These are phyloP conservation scores for Dissophora ornata DNA, from an alignment of 192 early-diverging fungal species.

Conservation along the genomic window DNA sequence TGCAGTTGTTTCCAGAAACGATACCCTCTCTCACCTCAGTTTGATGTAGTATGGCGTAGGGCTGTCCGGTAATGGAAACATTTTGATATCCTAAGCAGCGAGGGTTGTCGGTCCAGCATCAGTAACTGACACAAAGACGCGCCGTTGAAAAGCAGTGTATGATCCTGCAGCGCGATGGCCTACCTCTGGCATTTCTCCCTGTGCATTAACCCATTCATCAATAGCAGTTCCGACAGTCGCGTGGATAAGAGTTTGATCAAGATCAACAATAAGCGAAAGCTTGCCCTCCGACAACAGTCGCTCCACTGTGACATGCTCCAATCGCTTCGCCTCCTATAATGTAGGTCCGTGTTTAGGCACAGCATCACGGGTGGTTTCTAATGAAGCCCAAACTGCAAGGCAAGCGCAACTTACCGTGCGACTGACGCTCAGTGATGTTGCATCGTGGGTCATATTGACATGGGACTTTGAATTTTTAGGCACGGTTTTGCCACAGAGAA, in stretches of 20 bases:
- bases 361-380: background rate
- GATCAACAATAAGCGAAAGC: slow-evolving; percentile 92
- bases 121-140: no score
- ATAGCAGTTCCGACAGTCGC: slow-evolving; percentile 84
- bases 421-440: slow-evolving; percentile 41
- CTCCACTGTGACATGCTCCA: slow-evolving; percentile 75
- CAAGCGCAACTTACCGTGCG: slow-evolving; percentile 9
- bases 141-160: no score
- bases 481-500: slow-evolving; percentile 25
- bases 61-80: slow-evolving; percentile 79
- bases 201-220: slow-evolving; percentile 73
- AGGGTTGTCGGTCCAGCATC: background rate
- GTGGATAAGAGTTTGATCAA: slow-evolving; percentile 98
- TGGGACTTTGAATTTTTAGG: slow-evolving; percentile 6
- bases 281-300: slow-evolving; percentile 74
- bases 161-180: no score
- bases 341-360: background rate
- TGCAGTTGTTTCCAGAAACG: no score
- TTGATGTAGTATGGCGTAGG: slow-evolving; percentile 86
- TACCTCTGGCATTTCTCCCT: slow-evolving; percentile 41
- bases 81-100: slow-evolving; percentile 73
- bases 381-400: background rate
- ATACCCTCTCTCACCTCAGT: slow-evolving; percentile 70
- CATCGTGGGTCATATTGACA: slow-evolving; percentile 46
- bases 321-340: slow-evolving; percentile 71